A percentile compares a stretch with the other conserved stretches of the same genome.
These are phyloP conservation scores for Seiridium cupressi DNA, from an alignment of 2,329 filamentous ascomycete species.

Conservation along the genomic window DNA sequence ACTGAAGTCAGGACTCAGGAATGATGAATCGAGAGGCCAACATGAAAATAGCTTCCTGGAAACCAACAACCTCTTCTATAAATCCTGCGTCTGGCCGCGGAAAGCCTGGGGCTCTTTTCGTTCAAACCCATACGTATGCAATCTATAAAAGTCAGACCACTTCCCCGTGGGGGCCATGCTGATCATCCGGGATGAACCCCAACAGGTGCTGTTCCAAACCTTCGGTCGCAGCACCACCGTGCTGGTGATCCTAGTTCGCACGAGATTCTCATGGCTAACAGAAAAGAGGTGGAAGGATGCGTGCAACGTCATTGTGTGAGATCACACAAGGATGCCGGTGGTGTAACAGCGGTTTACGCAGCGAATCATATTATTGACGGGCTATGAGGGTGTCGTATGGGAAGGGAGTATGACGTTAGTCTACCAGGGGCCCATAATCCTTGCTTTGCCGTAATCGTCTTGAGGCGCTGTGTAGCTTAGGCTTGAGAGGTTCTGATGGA, in stretches of 20 bases:
- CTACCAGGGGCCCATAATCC: background rate
- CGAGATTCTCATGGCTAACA: background rate
- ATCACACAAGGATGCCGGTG: background rate
- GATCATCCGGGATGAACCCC: constrained; percentile 1
- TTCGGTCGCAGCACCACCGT: background rate
- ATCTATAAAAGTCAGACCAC: background rate
- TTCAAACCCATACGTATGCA: background rate
- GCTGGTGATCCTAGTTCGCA: background rate
- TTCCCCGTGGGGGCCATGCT: background rate
- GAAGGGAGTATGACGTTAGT: background rate
- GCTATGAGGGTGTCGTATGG: background rate
- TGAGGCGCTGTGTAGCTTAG: background rate
- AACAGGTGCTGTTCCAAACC: background rate
- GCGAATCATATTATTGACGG: background rate
- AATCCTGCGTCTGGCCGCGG: too few species aligned
- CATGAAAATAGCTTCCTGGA: background rate
- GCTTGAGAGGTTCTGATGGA: background rate
- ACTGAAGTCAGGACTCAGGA: background rate
- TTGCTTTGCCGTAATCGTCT: background rate
- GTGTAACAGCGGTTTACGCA: background rate
- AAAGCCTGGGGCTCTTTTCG: too few species aligned
- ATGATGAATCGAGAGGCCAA: background rate
- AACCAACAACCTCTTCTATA: background rate
- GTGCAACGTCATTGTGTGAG: constrained; percentile 1
- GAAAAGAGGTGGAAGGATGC: background rate